Percentiles rank a stretch among this genome's conserved stretches.
phyloP scores from a whole-genome alignment of 257 asterid species.

The Fraxinus excelsior region DNA sequence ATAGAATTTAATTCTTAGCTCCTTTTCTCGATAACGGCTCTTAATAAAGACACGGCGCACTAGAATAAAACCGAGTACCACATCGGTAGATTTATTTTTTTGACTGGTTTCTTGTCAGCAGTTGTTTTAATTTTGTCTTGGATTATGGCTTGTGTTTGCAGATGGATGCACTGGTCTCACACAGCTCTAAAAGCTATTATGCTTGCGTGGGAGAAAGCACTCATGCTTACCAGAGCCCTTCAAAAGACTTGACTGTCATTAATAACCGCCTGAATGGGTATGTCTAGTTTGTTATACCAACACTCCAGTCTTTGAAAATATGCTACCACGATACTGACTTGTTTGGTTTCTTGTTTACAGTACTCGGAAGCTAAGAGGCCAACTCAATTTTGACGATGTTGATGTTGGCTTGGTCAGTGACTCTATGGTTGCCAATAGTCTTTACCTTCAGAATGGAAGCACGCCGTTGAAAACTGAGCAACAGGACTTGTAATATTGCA shows the following conservation, averaged over 20 bases:
- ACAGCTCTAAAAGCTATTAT: constrained; percentile 88
- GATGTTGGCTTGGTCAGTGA: constrained; percentile 91
- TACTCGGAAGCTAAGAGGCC: constrained; percentile 67
- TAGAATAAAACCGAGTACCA: not conserved
- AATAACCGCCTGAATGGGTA: constrained; percentile 91
- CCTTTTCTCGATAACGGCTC: not conserved
- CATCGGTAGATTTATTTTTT: not conserved
- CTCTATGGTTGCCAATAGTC: constrained; percentile 77
- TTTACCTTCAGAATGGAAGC: constrained; percentile 61
- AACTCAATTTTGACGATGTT: constrained; percentile 75
- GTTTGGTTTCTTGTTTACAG: constrained; percentile 39
- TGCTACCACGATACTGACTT: not conserved
- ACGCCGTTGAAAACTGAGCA: constrained; percentile 69
- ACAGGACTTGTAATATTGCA: constrained; percentile 46
- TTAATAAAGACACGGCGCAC: not conserved
- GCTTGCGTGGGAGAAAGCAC: constrained; percentile 99
- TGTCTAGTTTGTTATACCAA: not conserved
- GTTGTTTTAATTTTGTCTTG: constrained; percentile 15
- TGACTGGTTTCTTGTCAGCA: not conserved
- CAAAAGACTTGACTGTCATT: constrained; percentile 87
- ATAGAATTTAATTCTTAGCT: not conserved
- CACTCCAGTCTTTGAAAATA: not conserved
- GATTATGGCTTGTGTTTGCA: constrained; percentile 32
- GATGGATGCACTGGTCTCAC: constrained; percentile 93
- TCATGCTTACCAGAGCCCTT: constrained; percentile 98